Base-by-base conservation (phyloP, 768 basidiomycete species). In the Mycena epipterygia region DNA sequence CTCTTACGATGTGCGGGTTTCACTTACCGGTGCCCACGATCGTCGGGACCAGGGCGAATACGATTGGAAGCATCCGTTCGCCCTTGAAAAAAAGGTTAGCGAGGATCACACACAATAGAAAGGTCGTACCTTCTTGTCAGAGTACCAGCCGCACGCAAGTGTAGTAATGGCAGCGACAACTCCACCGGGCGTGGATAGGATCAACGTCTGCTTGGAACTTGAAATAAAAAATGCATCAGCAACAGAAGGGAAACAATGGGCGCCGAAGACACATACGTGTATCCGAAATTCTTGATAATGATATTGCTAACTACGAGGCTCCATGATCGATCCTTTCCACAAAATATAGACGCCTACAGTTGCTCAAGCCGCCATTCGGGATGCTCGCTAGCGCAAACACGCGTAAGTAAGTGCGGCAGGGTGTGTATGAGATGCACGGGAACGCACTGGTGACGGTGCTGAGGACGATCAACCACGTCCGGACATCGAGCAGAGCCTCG, bases 381-480 rank as follows among this genome's bases (percentile, higher is more conserved):
- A 92, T 88, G 72, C 89, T 91, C 63, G 89, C 90, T 92, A 57
- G 8, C 29, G n/a, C n/a, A 49, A 35, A 42, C 49, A 21, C 55
- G 32, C 61, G 72, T 32, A 67, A 37, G 64, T 29, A 37, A 9
- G n/a, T 12, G 23, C 37, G 17, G 7, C 17, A 1, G 19, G 42
- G 11, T 51, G 7, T 30, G n/a, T 48, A 11, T 39, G 30, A 7
- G 27, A 44, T 5, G 35, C 3, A 51, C 11, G 5, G 81, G 16
- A 6, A 81, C 89, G 70, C 73, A 91, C 90, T 89, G 55, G 90
- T 75, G 72, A 91, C 60, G 1, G 89, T 89, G 0, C 89, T 84
- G 19, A 92, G 76, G 21, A 90, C 86, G 39, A 92, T 85, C 16
- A 91, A 73, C 89, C 90, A 92, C 0, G 90, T 89, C 33, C 90